These are phyloP conservation scores for Alternaria metachromatica DNA, from an alignment of 2,329 filamentous ascomycete species.

Conservation along the genomic window DNA sequence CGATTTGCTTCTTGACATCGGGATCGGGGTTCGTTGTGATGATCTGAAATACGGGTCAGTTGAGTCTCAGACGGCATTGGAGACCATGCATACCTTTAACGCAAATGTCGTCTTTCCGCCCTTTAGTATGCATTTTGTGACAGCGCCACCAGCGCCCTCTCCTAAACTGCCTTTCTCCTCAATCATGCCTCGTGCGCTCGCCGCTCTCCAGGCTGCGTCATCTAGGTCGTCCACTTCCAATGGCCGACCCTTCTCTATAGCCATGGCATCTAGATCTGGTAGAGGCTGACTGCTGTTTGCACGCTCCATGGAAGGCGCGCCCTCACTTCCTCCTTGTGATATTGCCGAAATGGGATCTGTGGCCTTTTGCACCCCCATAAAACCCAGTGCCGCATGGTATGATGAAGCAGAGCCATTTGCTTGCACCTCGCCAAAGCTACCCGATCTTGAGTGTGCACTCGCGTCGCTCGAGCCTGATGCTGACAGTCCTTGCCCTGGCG, in stretches of 20 bases:
- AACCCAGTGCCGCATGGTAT: conserved; percentile 77
- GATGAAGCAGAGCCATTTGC: conserved; percentile 87
- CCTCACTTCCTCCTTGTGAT: conserved; percentile 76
- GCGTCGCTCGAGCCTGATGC: conserved; percentile 80
- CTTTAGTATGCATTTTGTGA: conserved; percentile 87
- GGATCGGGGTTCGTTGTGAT: conserved; percentile 98
- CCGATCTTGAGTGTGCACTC: conserved; percentile 81
- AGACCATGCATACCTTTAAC: conserved; percentile 71
- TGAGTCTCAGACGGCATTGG: neutral
- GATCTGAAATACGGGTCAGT: conserved; percentile 60
- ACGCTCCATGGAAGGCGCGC: conserved; percentile 74
- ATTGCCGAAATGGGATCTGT: conserved; percentile 89
- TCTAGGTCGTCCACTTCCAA: conserved; percentile 94
- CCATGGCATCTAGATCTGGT: conserved; percentile 79
- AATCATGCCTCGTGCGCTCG: conserved; percentile 86
- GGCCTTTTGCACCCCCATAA: conserved; percentile 72
- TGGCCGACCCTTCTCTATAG: conserved; percentile 79
- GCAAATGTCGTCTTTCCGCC: conserved; percentile 95
- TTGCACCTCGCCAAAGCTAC: conserved; percentile 82
- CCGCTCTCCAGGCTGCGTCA: conserved; percentile 93
- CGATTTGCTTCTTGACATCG: conserved; percentile 97
- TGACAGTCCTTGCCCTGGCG: conserved; percentile 58
- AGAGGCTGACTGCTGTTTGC: conserved; percentile 81
- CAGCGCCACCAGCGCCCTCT: conserved; percentile 93
- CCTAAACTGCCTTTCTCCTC: conserved; percentile 87